Evolutionary conservation across 331 rosid genomes (phyloP).

Genomic region (Rosa hybrid): DNA sequence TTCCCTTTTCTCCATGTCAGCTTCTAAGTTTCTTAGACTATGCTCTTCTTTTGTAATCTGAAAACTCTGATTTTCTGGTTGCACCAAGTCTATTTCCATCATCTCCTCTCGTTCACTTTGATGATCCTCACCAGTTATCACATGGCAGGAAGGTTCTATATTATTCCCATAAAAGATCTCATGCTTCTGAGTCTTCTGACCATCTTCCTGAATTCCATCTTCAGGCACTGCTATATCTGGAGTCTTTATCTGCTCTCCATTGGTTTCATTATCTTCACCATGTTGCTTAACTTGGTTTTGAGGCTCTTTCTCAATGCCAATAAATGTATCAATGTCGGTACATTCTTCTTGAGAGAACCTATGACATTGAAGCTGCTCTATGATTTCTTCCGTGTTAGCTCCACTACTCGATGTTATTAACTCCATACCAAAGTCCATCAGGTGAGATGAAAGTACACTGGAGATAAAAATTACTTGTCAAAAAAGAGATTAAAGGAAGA

Average conservation of each 20-base stretch:
- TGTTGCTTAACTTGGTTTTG: conserved; percentile 26
- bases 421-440: conserved; percentile 44
- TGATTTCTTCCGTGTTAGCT: conserved; percentile 15
- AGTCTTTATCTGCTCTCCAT: conserved; percentile 27
- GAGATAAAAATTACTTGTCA: conserved; percentile 33
- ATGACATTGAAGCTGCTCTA: conserved; percentile 32
- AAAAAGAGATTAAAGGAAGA: neutral
- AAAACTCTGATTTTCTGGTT: conserved; percentile 26
- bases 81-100: conserved; percentile 30
- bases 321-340: conserved; percentile 19
- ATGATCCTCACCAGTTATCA: conserved; percentile 29
- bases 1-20: conserved; percentile 45
- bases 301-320: conserved; percentile 26
- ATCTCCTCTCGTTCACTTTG: conserved; percentile 29
- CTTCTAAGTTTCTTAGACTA: conserved; percentile 24
- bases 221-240: conserved; percentile 21
- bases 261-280: conserved; percentile 39
- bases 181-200: conserved; percentile 25
- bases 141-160: conserved; percentile 30
- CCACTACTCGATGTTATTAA: conserved; percentile 32
- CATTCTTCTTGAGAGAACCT: conserved; percentile 38
- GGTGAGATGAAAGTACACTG: conserved; percentile 45
- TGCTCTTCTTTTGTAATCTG: conserved; percentile 30
- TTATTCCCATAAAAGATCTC: conserved; percentile 28
- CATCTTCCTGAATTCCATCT: conserved; percentile 35